Conservation (phyloP, 495 filamentous ascomycete species). For the Tetracladium marchalianum region DNA sequence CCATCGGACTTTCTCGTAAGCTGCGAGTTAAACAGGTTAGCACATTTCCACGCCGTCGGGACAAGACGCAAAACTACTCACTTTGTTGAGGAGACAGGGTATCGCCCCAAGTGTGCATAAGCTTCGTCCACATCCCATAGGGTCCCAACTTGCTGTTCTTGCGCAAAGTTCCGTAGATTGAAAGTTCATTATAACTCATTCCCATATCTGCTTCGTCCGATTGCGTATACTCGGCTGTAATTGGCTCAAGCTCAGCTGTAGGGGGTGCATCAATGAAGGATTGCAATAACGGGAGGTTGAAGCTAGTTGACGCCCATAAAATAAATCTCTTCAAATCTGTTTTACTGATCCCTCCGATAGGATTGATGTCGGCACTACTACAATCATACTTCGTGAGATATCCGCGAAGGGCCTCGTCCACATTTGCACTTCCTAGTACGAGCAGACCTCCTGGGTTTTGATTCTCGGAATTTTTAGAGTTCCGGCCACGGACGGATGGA, state of each 20-base stretch:
- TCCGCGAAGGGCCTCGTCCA: conserved; percentile 48
- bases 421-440: conserved; percentile 54
- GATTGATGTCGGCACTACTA: conserved; percentile 41
- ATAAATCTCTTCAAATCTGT: conserved; percentile 73
- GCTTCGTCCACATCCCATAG: conserved; percentile 56
- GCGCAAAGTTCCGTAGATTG: conserved; percentile 50
- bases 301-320: conserved; percentile 48
- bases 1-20: conserved; percentile 52
- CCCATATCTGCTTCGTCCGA: conserved; percentile 68
- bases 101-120: conserved; percentile 61
- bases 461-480: background rate
- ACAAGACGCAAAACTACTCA: conserved; percentile 13
- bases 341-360: conserved; percentile 64
- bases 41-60: conserved; percentile 20
- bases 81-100: conserved; percentile 23
- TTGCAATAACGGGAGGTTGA: conserved; percentile 58
- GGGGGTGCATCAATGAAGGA: conserved; percentile 68
- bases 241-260: conserved; percentile 78
- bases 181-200: conserved; percentile 30
- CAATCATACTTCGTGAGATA: conserved; percentile 7
- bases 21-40: conserved; percentile 11
- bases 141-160: conserved; percentile 68
- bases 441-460: conserved; percentile 42
- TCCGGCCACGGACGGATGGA: conserved; percentile 39
- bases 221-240: conserved; percentile 56